phyloP scores from a whole-genome alignment of 2,329 filamentous ascomycete genomes.

The Hymenoscyphus albidus region DNA sequence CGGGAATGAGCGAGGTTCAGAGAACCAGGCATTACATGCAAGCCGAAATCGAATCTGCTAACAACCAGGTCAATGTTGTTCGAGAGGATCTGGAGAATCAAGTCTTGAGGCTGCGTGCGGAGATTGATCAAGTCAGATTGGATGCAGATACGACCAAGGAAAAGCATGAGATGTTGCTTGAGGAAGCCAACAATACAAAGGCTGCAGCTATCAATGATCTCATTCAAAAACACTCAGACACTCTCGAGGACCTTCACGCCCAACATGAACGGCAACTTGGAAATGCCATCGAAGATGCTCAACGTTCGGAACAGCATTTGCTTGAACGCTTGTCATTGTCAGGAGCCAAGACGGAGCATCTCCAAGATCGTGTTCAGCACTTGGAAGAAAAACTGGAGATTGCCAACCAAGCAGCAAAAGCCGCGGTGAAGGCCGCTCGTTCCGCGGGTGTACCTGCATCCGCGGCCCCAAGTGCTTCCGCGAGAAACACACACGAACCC shows the following conservation, averaged over 20 bases:
- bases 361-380: conserved; percentile 79
- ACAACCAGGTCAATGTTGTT: conserved; percentile 79
- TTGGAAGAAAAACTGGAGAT: conserved; percentile 90
- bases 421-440: conserved; percentile 38
- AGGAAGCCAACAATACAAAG: conserved; percentile 72
- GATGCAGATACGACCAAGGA: conserved; percentile 79
- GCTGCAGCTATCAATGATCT: conserved; percentile 51
- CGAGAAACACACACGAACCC: background rate
- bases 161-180: conserved; percentile 77
- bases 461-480: background rate
- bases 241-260: conserved; percentile 69
- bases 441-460: conserved; percentile 19
- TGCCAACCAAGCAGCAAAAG: conserved; percentile 72
- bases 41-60: conserved; percentile 76
- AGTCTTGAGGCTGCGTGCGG: conserved; percentile 64
- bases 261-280: conserved; percentile 71
- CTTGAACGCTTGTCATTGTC: conserved; percentile 78
- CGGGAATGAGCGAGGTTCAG: conserved; percentile 74
- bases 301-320: conserved; percentile 74
- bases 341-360: conserved; percentile 77
- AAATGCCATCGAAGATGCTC: conserved; percentile 75
- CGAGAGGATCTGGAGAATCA: conserved; percentile 80
- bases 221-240: conserved; percentile 58
- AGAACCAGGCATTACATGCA: conserved; percentile 76
- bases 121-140: conserved; percentile 73